Percentiles rank a stretch among this genome's conserved stretches.
phyloP scores from a whole-genome alignment of 2,329 filamentous ascomycete genomes.

The Fusarium verticillioides region DNA sequence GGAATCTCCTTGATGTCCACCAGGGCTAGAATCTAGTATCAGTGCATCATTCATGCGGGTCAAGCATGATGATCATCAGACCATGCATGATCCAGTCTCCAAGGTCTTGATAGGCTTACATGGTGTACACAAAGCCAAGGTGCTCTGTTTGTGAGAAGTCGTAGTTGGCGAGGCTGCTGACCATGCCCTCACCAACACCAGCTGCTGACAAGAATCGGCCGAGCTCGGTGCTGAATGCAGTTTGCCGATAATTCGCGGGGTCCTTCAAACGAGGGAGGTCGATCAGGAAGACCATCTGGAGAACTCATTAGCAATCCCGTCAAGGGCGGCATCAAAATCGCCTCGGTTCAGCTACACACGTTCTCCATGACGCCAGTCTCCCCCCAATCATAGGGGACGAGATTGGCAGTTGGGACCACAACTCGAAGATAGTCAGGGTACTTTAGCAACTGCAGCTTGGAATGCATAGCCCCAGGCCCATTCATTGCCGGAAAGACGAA shows the following conservation, averaged over 20 bases:
- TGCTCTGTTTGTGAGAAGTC: constrained; percentile 80
- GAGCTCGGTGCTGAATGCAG: constrained; percentile 75
- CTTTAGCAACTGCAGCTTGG: constrained; percentile 92
- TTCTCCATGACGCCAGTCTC: constrained; percentile 88
- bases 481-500: constrained; percentile 88
- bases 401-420: constrained; percentile 87
- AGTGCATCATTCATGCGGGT: constrained; percentile 21
- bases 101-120: constrained; percentile 62
- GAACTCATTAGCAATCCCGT: constrained; percentile 38
- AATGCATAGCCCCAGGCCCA: constrained; percentile 84
- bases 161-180: constrained; percentile 77
- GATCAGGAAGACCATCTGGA: constrained; percentile 85
- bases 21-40: constrained; percentile 47
- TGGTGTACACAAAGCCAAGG: constrained; percentile 86
- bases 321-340: constrained; percentile 19
- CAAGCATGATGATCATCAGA: constrained; percentile 8
- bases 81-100: constrained; percentile 2
- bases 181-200: constrained; percentile 70
- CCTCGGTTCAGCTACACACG: constrained; percentile 54
- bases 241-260: constrained; percentile 48
- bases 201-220: constrained; percentile 75
- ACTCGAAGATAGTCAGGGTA: constrained; percentile 78
- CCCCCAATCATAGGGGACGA: constrained; percentile 90
- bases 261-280: constrained; percentile 77
- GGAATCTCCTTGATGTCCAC: constrained; percentile 48